These are phyloP conservation scores for Penicillium sp. DNA, from an alignment of 2,329 filamentous ascomycete species.

Conservation along the genomic window DNA sequence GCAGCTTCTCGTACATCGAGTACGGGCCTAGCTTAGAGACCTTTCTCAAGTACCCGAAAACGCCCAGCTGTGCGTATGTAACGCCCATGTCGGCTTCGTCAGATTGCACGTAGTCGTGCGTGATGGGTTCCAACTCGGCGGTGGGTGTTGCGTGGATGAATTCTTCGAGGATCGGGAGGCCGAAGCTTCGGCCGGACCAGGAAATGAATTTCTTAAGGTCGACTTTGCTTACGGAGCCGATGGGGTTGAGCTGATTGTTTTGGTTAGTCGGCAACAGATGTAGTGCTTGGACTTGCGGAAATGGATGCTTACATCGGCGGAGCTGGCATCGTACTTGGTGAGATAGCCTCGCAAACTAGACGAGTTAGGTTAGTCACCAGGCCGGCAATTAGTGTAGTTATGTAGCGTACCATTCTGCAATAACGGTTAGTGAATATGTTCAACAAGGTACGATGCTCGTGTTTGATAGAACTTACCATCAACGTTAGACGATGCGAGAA, in stretches of 20 bases:
- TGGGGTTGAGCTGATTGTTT: slow-evolving; percentile 31
- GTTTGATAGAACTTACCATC: slow-evolving; percentile 34
- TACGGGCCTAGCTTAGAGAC: slow-evolving; percentile 54
- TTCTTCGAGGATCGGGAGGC: slow-evolving; percentile 62
- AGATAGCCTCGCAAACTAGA: slow-evolving; percentile 50
- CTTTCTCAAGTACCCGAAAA: slow-evolving; percentile 56
- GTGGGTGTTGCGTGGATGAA: slow-evolving; percentile 65
- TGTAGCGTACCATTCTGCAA: slow-evolving; percentile 28
- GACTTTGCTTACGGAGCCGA: slow-evolving; percentile 58
- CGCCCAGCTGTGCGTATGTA: slow-evolving; percentile 54
- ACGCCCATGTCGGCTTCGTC: slow-evolving; percentile 50
- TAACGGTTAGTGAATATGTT: not conserved
- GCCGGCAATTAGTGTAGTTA: not conserved
- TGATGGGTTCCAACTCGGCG: slow-evolving; percentile 65
- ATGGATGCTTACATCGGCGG: slow-evolving; percentile 42
- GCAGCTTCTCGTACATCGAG: slow-evolving; percentile 53
- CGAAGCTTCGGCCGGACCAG: slow-evolving; percentile 60
- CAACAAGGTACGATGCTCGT: too few species aligned
- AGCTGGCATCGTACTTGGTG: slow-evolving; percentile 67
- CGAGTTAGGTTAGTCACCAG: slow-evolving; percentile 19
- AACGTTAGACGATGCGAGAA: slow-evolving; percentile 67
- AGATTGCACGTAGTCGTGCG: slow-evolving; percentile 26
- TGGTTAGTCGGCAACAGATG: not conserved
- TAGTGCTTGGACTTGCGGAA: not conserved
- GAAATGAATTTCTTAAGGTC: slow-evolving; percentile 70